These are phyloP conservation scores for Daldinia sp. DNA, from an alignment of 2,329 filamentous ascomycete genomes.

Conservation along the genomic window DNA sequence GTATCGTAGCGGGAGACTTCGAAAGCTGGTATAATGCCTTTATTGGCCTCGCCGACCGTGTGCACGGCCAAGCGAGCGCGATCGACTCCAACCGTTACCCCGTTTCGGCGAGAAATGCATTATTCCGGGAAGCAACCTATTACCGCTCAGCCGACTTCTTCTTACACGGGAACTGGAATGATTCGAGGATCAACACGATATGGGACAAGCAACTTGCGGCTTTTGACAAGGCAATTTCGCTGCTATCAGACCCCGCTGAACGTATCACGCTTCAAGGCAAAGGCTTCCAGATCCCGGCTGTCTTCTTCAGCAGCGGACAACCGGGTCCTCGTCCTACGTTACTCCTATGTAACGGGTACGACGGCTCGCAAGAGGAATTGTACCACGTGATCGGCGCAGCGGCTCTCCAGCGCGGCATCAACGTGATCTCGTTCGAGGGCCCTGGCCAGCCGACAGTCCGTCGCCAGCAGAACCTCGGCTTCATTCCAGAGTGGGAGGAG, in stretches of 20 bases:
- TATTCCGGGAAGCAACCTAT: slow-evolving; percentile 54
- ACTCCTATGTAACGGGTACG: slow-evolving; percentile 53
- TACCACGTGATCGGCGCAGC: slow-evolving; percentile 50
- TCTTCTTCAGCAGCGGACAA: slow-evolving; percentile 39
- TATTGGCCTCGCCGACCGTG: slow-evolving; percentile 41
- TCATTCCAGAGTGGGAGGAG: slow-evolving; percentile 42
- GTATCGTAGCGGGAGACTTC: slow-evolving; percentile 46
- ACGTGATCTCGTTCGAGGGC: slow-evolving; percentile 47
- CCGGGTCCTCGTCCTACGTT: slow-evolving; percentile 49
- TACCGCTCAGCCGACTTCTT: slow-evolving; percentile 55
- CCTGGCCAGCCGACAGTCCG: slow-evolving; percentile 40
- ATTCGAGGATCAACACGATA: slow-evolving; percentile 51
- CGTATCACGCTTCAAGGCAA: slow-evolving; percentile 49
- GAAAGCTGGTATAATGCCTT: slow-evolving; percentile 46
- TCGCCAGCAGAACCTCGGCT: slow-evolving; percentile 40
- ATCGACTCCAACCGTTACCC: slow-evolving; percentile 42
- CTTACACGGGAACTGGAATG: slow-evolving; percentile 53
- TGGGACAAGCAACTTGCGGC: slow-evolving; percentile 50
- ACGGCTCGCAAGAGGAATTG: slow-evolving; percentile 55
- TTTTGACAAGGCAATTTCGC: slow-evolving; percentile 50
- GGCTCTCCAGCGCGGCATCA: slow-evolving; percentile 48
- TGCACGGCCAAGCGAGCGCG: slow-evolving; percentile 34
- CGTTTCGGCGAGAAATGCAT: slow-evolving; percentile 48
- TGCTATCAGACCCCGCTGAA: slow-evolving; percentile 51
- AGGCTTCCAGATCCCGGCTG: slow-evolving; percentile 43